A percentile compares a stretch with the other conserved stretches of the same genome.
Evolutionary conservation across 345 rosid genomes (phyloP).

Genomic region (Barbarea vulgaris): DNA sequence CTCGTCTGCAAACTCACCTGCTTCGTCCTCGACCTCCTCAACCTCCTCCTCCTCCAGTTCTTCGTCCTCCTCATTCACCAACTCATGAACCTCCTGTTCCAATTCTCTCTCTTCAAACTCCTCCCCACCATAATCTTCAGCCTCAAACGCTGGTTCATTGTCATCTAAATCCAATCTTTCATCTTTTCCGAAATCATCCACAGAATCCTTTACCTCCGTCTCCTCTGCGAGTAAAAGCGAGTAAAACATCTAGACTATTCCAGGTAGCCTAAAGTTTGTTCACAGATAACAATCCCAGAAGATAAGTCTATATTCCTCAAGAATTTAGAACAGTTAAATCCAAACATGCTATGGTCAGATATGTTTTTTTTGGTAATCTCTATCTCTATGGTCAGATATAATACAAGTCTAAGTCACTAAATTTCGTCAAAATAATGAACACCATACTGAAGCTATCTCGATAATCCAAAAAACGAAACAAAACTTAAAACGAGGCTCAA

Average conservation of each 20-base stretch:
- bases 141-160: constrained; percentile 73
- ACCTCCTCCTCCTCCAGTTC: constrained; percentile 67
- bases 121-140: constrained; percentile 57
- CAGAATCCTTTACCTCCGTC: constrained; percentile 59
- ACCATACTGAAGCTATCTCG: not conserved
- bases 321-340: not conserved
- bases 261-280: constrained; percentile 40
- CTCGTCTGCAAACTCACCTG: constrained; percentile 65
- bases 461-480: not conserved
- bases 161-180: constrained; percentile 83
- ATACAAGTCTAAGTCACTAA: not conserved
- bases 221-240: constrained; percentile 68
- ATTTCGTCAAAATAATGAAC: constrained; percentile 3
- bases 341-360: constrained; percentile 11
- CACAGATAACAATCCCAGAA: constrained; percentile 21
- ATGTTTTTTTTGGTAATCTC: not conserved
- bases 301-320: not conserved
- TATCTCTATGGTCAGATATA: constrained; percentile 14
- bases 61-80: constrained; percentile 61
- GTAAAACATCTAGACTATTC: constrained; percentile 53
- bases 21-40: constrained; percentile 62
- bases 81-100: constrained; percentile 62
- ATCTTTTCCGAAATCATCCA: constrained; percentile 72
- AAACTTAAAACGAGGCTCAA: not conserved
- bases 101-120: constrained; percentile 83